phyloP scores from a whole-genome alignment of 768 basidiomycete species.

The Suillus fuscotomentosus region DNA sequence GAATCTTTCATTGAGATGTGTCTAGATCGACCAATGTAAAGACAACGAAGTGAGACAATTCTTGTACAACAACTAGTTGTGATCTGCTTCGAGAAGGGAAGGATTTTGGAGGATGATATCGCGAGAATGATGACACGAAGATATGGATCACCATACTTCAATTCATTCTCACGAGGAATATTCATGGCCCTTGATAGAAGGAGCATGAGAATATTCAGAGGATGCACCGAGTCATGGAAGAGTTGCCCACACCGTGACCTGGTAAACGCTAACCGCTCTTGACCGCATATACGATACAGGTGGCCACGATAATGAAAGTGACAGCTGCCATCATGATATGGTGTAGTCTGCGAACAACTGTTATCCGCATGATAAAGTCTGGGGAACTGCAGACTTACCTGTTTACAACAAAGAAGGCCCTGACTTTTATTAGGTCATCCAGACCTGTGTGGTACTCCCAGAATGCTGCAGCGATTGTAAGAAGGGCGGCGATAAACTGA shows the following conservation, averaged over 20 bases:
- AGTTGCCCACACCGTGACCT: neutral
- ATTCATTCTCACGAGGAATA: neutral
- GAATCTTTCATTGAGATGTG: neutral
- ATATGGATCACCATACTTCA: neutral
- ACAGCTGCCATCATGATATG: conserved; percentile 50
- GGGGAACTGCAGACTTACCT: conserved; percentile 44
- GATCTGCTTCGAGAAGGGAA: neutral
- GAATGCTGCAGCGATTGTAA: conserved; percentile 51
- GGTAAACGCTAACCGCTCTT: conserved; percentile 18
- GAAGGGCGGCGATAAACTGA: conserved; percentile 51
- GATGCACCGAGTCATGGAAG: neutral
- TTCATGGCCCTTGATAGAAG: neutral
- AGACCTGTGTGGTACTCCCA: conserved; percentile 69
- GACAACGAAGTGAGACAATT: neutral
- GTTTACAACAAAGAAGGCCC: conserved; percentile 57
- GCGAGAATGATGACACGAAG: neutral
- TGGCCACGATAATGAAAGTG: conserved; percentile 46
- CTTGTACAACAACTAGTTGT: neutral
- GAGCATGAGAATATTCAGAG: neutral
- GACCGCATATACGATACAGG: conserved; percentile 49
- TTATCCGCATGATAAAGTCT: neutral
- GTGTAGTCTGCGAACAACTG: conserved; percentile 42
- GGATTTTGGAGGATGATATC: neutral
- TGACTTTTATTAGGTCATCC: conserved; percentile 52
- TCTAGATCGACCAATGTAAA: neutral